These are phyloP conservation scores for Daldinia concentrica DNA, from an alignment of 495 filamentous ascomycete genomes.

Conservation along the genomic window DNA sequence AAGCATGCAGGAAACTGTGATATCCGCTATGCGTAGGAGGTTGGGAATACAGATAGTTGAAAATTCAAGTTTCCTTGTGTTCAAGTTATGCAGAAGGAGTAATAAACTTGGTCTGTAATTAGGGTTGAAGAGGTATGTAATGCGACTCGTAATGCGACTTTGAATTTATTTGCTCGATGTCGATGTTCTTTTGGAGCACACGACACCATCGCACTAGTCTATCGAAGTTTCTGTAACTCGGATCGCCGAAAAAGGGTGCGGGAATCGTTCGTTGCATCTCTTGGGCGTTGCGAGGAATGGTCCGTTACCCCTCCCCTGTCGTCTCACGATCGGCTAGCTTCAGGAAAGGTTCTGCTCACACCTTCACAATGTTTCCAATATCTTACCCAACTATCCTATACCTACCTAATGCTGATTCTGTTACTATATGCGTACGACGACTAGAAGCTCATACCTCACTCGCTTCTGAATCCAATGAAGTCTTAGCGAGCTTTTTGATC, in stretches of 20 bases:
- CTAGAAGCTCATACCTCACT: slow-evolving; percentile 1
- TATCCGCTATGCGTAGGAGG: slow-evolving; percentile 16
- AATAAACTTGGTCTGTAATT: background rate
- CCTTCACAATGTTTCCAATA: slow-evolving; percentile 18
- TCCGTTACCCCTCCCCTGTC: slow-evolving; percentile 27
- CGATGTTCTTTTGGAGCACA: slow-evolving; percentile 24
- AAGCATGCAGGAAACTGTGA: slow-evolving; percentile 29
- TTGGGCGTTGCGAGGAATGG: slow-evolving; percentile 20
- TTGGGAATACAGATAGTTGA: slow-evolving; percentile 14
- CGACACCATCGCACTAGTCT: slow-evolving; percentile 17
- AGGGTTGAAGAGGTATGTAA: slow-evolving; percentile 21
- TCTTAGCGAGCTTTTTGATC: slow-evolving; percentile 21
- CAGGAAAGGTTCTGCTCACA: slow-evolving; percentile 27
- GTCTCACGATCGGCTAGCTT: slow-evolving; percentile 29
- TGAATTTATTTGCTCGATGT: slow-evolving; percentile 10
- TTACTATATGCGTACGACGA: slow-evolving; percentile 11
- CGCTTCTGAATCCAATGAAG: slow-evolving; percentile 1
- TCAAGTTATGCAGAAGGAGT: slow-evolving; percentile 3
- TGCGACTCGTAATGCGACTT: slow-evolving; percentile 11
- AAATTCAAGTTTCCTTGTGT: slow-evolving; percentile 24
- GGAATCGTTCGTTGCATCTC: slow-evolving; percentile 31
- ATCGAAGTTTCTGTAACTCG: slow-evolving; percentile 23
- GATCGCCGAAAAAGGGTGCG: slow-evolving; percentile 14
- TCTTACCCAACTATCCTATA: slow-evolving; percentile 10
- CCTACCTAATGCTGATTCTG: background rate